Evolutionary conservation across 148 eudicot genomes (phyloP).

Genomic region (Gaultheria prostrata): DNA sequence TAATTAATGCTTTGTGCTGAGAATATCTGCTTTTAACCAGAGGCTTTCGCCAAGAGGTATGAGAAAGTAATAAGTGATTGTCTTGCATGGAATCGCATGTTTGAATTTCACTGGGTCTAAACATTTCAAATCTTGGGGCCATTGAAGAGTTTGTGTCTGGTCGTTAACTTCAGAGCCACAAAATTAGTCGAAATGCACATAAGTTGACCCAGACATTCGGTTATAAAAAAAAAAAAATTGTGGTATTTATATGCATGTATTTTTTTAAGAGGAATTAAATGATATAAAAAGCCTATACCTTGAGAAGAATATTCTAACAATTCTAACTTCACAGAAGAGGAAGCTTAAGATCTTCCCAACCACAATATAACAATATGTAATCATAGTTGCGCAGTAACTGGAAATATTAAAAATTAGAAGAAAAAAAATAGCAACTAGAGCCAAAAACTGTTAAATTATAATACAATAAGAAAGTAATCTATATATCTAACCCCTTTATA

Average conservation of each 20-base stretch:
- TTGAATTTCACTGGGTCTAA: too few relatives aligned
- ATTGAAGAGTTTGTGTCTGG: too few relatives aligned
- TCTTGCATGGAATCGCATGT: too few relatives aligned
- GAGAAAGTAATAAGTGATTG: too few relatives aligned
- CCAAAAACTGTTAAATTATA: neutral
- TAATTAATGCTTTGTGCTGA: slow-evolving; percentile 6
- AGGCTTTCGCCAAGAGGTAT: too few relatives aligned
- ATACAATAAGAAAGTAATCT: neutral
- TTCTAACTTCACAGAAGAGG: neutral
- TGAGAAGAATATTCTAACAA: slow-evolving; percentile 18
- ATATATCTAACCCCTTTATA: neutral
- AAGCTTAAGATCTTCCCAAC: slow-evolving; percentile 1
- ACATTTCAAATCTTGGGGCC: too few relatives aligned
- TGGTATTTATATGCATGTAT: neutral
- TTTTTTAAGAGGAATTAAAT: slow-evolving; percentile 3
- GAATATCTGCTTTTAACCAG: neutral
- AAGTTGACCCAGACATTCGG: too few relatives aligned
- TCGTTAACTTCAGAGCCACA: too few relatives aligned
- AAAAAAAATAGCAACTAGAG: neutral
- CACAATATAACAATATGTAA: neutral
- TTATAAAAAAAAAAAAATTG: neutral
- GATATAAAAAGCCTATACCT: slow-evolving; percentile 7
- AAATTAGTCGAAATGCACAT: too few relatives aligned
- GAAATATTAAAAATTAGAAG: neutral
- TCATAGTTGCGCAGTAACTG: neutral